Conservation (phyloP, 495 filamentous ascomycete species). For the Usnea hakonensis region DNA sequence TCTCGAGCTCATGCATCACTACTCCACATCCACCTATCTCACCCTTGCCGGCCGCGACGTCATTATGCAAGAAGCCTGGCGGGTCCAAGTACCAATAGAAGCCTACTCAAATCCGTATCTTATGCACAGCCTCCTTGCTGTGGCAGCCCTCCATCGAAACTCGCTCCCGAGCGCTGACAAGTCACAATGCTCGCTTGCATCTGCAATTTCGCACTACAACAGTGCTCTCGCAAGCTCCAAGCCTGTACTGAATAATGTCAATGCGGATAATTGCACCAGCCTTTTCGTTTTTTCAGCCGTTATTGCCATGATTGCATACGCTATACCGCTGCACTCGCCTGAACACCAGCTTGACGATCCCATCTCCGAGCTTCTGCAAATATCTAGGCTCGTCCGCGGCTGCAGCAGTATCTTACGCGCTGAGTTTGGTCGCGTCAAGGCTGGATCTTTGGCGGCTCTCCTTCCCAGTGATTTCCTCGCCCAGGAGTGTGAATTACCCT, state of each 20-base stretch:
- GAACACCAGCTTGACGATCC: too few species aligned
- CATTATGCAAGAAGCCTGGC: constrained; percentile 9
- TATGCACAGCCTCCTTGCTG: constrained; percentile 15
- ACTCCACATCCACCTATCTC: constrained; percentile 5
- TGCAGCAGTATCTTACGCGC: too few species aligned
- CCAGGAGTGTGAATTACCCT: too few species aligned
- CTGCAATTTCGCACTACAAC: too few species aligned
- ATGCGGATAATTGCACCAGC: constrained; percentile 4
- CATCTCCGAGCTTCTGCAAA: too few species aligned
- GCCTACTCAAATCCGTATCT: constrained; percentile 7
- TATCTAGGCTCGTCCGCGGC: too few species aligned
- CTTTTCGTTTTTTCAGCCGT: constrained; percentile 14
- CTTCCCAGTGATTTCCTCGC: too few species aligned
- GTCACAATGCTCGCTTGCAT: too few species aligned
- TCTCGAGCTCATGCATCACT: constrained; percentile 15
- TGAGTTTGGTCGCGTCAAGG: too few species aligned
- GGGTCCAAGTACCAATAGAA: constrained; percentile 9
- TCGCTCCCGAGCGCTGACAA: too few species aligned
- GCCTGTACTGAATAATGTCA: not conserved
- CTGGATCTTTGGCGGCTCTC: too few species aligned
- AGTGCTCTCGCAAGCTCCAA: too few species aligned
- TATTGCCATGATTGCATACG: constrained; percentile 4
- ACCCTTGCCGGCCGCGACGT: constrained; percentile 6
- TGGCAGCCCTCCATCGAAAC: constrained; percentile 11
- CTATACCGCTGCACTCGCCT: not conserved